Evolutionary conservation across 139 green algal genomes (phyloP).

Genomic region (Chlamydomonas schloesseri): DNA sequence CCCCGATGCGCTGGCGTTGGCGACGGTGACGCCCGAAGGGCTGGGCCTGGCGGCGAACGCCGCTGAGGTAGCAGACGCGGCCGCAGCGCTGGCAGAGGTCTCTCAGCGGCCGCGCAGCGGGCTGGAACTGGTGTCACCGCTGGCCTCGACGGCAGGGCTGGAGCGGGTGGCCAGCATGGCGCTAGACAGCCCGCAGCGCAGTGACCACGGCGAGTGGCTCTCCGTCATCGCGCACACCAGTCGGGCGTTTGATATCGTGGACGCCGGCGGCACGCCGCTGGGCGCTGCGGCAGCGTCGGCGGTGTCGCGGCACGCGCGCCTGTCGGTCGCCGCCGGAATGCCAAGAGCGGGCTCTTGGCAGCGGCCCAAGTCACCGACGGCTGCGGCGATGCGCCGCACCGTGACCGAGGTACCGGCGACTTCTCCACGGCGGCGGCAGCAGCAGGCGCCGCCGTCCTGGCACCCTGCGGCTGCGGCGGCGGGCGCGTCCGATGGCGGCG

Average conservation of each 20-base stretch:
- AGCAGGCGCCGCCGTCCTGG: not conserved
- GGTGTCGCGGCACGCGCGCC: no score
- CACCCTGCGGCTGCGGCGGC: not conserved
- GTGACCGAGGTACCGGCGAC: no score
- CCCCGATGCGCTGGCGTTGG: no score
- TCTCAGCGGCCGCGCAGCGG: not conserved
- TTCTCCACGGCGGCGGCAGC: no score
- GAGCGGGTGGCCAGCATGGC: not conserved
- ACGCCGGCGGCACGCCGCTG: slow-evolving; percentile 8
- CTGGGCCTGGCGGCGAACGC: no score
- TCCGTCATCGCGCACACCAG: slow-evolving; percentile 9
- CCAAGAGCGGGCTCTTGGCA: no score
- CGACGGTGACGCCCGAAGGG: no score
- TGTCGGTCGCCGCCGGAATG: no score
- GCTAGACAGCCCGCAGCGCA: not conserved
- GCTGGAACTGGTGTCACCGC: not conserved
- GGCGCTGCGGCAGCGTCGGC: not conserved
- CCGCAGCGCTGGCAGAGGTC: not conserved
- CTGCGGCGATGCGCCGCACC: no score
- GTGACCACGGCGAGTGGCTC: not conserved
- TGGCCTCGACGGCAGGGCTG: not conserved
- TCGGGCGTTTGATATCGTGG: not conserved
- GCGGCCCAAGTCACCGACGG: no score
- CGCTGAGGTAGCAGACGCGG: no score
- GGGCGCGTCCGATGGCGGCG: no score